Evolutionary conservation across 306 rosid genomes (phyloP).

Genomic region (Trifolium dubium): DNA sequence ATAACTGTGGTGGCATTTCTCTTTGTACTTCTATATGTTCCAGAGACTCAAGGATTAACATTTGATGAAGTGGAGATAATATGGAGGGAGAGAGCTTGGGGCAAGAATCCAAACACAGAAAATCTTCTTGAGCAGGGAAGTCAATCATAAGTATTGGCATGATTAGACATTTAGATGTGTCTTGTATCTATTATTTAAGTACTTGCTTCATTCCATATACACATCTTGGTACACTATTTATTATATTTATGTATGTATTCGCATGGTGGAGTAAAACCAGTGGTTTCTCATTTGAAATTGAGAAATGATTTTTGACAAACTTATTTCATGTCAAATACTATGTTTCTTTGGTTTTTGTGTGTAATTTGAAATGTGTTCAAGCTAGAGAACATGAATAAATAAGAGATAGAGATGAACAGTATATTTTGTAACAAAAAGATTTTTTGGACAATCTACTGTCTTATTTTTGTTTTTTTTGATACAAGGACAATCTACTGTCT

Average conservation of each 20-base stretch:
- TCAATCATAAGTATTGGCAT: conserved; percentile 41
- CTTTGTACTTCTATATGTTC: conserved; percentile 66
- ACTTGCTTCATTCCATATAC: neutral
- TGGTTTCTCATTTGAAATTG: neutral
- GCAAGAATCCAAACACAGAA: conserved; percentile 57
- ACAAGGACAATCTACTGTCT: too few species aligned
- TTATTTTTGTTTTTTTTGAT: too few species aligned
- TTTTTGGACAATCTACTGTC: too few species aligned
- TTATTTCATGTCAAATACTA: neutral
- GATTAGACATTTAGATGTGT: conserved; percentile 9
- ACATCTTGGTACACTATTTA: neutral
- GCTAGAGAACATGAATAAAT: neutral
- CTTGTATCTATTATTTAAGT: neutral
- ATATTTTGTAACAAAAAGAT: too few species aligned
- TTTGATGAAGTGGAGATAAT: conserved; percentile 90
- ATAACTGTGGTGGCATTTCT: conserved; percentile 69
- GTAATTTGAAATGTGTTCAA: neutral
- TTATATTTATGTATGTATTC: neutral
- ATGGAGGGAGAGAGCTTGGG: conserved; percentile 93
- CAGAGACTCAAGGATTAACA: conserved; percentile 91
- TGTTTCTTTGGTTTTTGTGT: neutral
- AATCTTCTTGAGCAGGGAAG: conserved; percentile 64
- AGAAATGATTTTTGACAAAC: neutral
- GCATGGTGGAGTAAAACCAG: neutral
- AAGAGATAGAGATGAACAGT: too few species aligned